Conservation (phyloP, 2,329 filamentous ascomycete genomes). For the Hymenoscyphus albidus region DNA sequence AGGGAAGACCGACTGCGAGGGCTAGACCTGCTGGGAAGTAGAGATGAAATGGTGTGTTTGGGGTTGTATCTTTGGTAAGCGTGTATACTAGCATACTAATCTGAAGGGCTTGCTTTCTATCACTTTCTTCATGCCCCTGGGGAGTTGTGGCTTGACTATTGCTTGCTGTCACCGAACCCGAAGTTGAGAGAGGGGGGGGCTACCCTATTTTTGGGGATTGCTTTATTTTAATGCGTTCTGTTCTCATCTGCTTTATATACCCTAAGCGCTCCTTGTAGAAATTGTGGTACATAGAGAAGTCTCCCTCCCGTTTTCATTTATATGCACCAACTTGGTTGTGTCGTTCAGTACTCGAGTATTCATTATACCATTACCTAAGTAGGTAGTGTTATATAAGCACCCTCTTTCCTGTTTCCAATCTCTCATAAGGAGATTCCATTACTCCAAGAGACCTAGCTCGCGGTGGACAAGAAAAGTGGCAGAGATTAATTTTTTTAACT, state of each 20-base stretch:
- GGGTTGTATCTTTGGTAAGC: neutral
- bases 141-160: neutral
- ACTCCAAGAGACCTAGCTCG: too few relatives aligned
- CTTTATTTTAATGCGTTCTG: too few relatives aligned
- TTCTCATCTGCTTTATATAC: neutral
- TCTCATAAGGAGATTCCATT: too few relatives aligned
- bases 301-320: neutral
- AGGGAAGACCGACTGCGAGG: constrained; percentile 52
- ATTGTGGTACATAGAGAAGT: neutral
- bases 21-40: constrained; percentile 34
- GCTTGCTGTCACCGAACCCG: too few relatives aligned
- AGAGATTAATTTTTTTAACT: too few relatives aligned
- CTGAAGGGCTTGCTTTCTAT: neutral
- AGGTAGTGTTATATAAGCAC: neutral
- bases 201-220: neutral
- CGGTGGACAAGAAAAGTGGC: too few relatives aligned
- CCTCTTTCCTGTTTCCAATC: neutral
- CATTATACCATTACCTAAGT: neutral
- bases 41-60: constrained; percentile 18
- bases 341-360: neutral
- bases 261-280: neutral
- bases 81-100: neutral
- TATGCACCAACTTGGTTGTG: too few relatives aligned
- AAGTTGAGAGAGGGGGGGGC: neutral
- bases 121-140: neutral